Evolutionary conservation across 2,329 filamentous ascomycete genomes (phyloP).

Genomic region (Colletotrichum tropicale): DNA sequence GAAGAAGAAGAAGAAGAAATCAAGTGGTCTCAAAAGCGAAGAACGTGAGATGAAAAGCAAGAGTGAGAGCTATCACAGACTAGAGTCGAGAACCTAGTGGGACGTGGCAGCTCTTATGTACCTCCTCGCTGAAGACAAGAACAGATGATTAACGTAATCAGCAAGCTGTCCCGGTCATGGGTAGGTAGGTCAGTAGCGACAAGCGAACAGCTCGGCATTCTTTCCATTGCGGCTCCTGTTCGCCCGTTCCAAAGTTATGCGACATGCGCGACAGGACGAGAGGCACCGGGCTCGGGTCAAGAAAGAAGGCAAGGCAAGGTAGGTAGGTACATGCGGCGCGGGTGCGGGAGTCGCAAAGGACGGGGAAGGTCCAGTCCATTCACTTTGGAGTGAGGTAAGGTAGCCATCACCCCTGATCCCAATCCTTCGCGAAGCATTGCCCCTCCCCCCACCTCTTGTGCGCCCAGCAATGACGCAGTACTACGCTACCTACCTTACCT

Average conservation of each 20-base stretch:
- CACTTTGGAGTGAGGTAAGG: not conserved
- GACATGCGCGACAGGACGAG: not conserved
- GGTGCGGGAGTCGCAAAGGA: not conserved
- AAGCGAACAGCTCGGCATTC: not conserved
- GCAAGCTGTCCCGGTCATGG: not conserved
- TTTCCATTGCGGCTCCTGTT: not conserved
- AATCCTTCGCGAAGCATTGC: not conserved
- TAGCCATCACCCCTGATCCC: not conserved
- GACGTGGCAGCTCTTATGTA: constrained; percentile 12
- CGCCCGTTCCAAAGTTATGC: not conserved
- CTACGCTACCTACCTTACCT: not conserved
- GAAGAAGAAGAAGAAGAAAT: not conserved
- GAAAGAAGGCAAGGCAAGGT: not conserved
- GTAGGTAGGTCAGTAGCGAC: not conserved
- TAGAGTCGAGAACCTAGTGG: not conserved
- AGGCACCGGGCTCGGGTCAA: not conserved
- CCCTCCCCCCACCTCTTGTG: constrained; percentile 18
- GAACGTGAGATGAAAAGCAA: not conserved
- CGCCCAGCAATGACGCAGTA: constrained; percentile 12
- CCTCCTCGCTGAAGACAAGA: not conserved
- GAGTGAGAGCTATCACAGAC: not conserved
- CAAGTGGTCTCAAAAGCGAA: not conserved
- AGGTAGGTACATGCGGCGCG: not conserved
- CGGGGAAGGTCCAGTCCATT: constrained; percentile 15
- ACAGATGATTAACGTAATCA: not conserved